phyloP scores from a whole-genome alignment of 164 flowering plant genomes.

The Tetracentron sinense region DNA sequence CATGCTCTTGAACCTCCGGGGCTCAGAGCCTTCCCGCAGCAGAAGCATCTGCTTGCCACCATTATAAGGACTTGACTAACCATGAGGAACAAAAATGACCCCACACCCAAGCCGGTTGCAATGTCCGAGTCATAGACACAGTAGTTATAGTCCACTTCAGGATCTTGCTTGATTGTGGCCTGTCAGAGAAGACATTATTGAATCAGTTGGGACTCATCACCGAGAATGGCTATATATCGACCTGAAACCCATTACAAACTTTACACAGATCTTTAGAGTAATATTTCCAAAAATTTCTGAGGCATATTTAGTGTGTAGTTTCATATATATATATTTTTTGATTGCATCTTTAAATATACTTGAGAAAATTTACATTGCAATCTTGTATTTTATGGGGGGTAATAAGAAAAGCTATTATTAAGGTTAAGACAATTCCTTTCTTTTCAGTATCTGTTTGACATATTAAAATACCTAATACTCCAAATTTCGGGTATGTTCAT shows the following conservation, averaged over 20 bases:
- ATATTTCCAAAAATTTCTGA: too few relatives aligned
- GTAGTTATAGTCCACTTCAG: slow-evolving; percentile 35
- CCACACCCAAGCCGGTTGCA: slow-evolving; percentile 74
- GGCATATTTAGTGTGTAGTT: too few relatives aligned
- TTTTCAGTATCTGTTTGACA: too few relatives aligned
- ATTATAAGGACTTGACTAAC: slow-evolving; percentile 57
- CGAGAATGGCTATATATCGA: not conserved
- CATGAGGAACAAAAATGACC: slow-evolving; percentile 72
- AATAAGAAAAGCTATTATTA: too few relatives aligned
- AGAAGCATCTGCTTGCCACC: slow-evolving; percentile 80
- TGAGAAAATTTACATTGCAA: too few relatives aligned
- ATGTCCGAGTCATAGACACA: slow-evolving; percentile 87
- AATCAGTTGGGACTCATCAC: not conserved
- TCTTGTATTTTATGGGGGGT: too few relatives aligned
- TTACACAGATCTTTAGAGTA: not conserved
- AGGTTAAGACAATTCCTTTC: too few relatives aligned
- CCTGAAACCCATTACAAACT: not conserved
- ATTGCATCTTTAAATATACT: too few relatives aligned
- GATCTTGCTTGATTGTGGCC: slow-evolving; percentile 42
- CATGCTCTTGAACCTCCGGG: slow-evolving; percentile 87
- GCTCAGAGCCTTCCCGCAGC: slow-evolving; percentile 75
- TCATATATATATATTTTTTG: too few relatives aligned
- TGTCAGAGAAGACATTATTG: slow-evolving; percentile 24
- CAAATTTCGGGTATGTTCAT: too few relatives aligned
- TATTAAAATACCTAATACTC: too few relatives aligned